These are phyloP conservation scores for Royoungia palumana DNA, from an alignment of 768 basidiomycete species.

Conservation along the genomic window DNA sequence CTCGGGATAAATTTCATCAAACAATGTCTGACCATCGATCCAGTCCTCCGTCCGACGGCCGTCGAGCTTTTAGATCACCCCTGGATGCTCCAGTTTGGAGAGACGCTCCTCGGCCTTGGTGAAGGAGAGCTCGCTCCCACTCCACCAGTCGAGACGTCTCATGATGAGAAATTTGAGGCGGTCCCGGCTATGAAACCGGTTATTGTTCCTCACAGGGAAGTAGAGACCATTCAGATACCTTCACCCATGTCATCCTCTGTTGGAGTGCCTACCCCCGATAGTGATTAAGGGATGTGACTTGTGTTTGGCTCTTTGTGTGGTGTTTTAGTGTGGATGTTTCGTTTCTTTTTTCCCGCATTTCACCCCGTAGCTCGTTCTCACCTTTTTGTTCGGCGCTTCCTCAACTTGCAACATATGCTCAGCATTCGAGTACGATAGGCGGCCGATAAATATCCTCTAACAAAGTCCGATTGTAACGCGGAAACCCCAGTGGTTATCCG, in stretches of 20 bases:
- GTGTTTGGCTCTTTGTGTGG: background rate
- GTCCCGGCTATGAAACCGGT: constrained; percentile 56
- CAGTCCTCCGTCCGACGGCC: constrained; percentile 79
- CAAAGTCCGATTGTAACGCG: background rate
- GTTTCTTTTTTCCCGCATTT: background rate
- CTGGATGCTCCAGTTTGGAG: constrained; percentile 86
- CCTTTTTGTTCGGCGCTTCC: background rate
- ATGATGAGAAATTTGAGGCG: constrained; percentile 47
- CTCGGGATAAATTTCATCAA: constrained; percentile 93
- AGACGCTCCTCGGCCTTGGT: constrained; percentile 65
- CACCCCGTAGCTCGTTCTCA: constrained; percentile 18
- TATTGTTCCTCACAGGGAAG: constrained; percentile 54
- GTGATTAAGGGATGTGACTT: constrained; percentile 17
- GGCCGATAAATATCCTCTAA: background rate
- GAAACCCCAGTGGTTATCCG: background rate
- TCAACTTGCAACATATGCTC: constrained; percentile 10
- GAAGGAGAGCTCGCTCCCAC: constrained; percentile 55
- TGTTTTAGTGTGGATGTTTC: constrained; percentile 1
- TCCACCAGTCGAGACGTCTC: constrained; percentile 43
- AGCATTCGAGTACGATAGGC: background rate
- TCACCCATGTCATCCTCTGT: constrained; percentile 50
- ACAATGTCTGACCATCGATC: constrained; percentile 85
- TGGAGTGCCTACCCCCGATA: constrained; percentile 30
- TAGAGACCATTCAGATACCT: constrained; percentile 49
- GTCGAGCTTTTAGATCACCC: constrained; percentile 80